Percentiles rank a stretch among this genome's conserved stretches.
These are phyloP conservation scores for Picea abies DNA, from an alignment of 83 land plant species.

Conservation along the genomic window DNA sequence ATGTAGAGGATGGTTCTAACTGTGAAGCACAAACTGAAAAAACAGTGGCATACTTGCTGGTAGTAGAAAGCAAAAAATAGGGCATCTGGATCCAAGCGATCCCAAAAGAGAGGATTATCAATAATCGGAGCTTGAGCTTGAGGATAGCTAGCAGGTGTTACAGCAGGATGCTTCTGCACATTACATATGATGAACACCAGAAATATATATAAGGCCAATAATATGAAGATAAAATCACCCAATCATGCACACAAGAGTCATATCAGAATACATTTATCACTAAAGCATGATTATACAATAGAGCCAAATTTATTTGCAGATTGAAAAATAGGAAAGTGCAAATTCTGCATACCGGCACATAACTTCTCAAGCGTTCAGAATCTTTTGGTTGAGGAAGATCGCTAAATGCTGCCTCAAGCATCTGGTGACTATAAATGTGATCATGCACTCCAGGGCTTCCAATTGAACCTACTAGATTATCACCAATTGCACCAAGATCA, in stretches of 20 bases:
- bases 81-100: conserved; percentile 68
- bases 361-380: conserved; percentile 86
- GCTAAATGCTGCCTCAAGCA: conserved; percentile 82
- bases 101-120: conserved; percentile 92
- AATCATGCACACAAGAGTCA: conserved; percentile 1
- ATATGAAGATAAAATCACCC: not conserved
- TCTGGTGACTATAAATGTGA: conserved; percentile 62
- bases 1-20: not conserved
- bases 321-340: not conserved
- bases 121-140: conserved; percentile 82
- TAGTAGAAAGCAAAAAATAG: conserved; percentile 95
- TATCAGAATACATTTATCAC: not conserved
- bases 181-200: conserved; percentile 1
- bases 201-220: conserved; percentile 8
- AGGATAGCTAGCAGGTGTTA: conserved; percentile 85
- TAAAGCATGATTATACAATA: not conserved
- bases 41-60: conserved; percentile 66
- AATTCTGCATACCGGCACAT: conserved; percentile 65
- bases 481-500: conserved; percentile 89
- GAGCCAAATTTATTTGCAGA: not conserved
- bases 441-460: conserved; percentile 67
- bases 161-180: conserved; percentile 75
- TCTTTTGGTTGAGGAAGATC: conserved; percentile 88
- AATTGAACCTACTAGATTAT: conserved; percentile 59
- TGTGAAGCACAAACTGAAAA: not conserved